phyloP scores from a whole-genome alignment of 495 filamentous ascomycete genomes.

The Astrothelium macrocarpum region DNA sequence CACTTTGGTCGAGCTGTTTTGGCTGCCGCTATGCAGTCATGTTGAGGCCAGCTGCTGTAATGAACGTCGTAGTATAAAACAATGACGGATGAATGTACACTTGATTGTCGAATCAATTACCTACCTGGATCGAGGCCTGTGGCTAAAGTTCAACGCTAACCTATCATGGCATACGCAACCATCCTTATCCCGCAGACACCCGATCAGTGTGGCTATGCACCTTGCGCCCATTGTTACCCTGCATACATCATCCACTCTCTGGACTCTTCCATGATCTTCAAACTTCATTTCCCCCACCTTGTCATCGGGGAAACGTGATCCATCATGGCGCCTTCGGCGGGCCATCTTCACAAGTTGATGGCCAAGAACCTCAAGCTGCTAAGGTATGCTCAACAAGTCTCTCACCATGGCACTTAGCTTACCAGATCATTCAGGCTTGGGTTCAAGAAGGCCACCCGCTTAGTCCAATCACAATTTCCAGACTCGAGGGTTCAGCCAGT shows the following conservation, averaged over 20 bases:
- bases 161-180: too few species aligned
- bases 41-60: too few species aligned
- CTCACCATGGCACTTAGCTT: neutral
- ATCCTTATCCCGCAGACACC: too few species aligned
- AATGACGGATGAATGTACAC: too few species aligned
- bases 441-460: constrained; percentile 22
- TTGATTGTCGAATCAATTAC: too few species aligned
- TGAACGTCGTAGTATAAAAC: too few species aligned
- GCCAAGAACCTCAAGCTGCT: constrained; percentile 30
- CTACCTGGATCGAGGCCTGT: too few species aligned
- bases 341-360: constrained; percentile 27
- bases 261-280: neutral
- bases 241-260: neutral
- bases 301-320: neutral
- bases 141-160: too few species aligned
- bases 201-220: neutral
- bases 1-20: too few species aligned
- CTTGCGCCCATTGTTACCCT: neutral
- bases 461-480: constrained; percentile 35
- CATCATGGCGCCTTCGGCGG: constrained; percentile 25
- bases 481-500: constrained; percentile 44
- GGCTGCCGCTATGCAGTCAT: too few species aligned
- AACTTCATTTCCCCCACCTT: neutral
- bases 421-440: constrained; percentile 18
- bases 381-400: constrained; percentile 14